A percentile compares a stretch with the other conserved stretches of the same genome.
Conservation (phyloP, 2,329 filamentous ascomycete species). For the Cladosporium sp. region DNA sequence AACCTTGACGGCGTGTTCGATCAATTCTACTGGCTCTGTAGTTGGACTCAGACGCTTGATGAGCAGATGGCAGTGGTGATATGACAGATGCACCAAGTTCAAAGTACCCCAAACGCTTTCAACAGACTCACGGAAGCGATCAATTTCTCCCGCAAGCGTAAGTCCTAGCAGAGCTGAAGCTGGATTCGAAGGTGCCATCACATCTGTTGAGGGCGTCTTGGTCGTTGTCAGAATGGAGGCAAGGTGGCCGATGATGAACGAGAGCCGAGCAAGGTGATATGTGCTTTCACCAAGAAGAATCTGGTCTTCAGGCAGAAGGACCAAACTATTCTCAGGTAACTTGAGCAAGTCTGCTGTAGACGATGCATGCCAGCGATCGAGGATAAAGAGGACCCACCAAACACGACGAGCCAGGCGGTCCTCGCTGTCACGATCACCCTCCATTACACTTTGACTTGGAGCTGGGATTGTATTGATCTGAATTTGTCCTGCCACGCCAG, state of each 20-base stretch:
- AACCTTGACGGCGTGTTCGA: constrained; percentile 58
- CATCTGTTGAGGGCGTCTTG: constrained; percentile 40
- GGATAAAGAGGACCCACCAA: constrained; percentile 68
- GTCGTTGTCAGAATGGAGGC: constrained; percentile 45
- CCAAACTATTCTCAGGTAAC: constrained; percentile 59
- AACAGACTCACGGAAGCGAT: constrained; percentile 63
- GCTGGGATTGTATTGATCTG: constrained; percentile 52
- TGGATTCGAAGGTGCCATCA: constrained; percentile 40
- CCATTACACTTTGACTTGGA: constrained; percentile 37
- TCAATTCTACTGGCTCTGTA: constrained; percentile 53
- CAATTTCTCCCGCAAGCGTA: constrained; percentile 55
- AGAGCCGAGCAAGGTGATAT: constrained; percentile 64
- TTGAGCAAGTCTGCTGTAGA: constrained; percentile 59
- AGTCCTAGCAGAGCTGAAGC: constrained; percentile 44
- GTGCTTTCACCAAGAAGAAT: constrained; percentile 58
- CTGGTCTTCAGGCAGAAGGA: constrained; percentile 57
- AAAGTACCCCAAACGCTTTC: constrained; percentile 50
- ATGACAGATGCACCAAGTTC: constrained; percentile 61
- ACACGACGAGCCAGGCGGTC: constrained; percentile 60
- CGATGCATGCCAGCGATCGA: constrained; percentile 71
- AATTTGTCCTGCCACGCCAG: constrained; percentile 62
- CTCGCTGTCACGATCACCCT: constrained; percentile 55
- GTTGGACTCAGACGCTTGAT: constrained; percentile 57
- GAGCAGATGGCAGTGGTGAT: constrained; percentile 66
- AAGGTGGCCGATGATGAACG: constrained; percentile 54